phyloP scores from a whole-genome alignment of 163 green algal genomes.

The Trebouxia gelatinosa region DNA sequence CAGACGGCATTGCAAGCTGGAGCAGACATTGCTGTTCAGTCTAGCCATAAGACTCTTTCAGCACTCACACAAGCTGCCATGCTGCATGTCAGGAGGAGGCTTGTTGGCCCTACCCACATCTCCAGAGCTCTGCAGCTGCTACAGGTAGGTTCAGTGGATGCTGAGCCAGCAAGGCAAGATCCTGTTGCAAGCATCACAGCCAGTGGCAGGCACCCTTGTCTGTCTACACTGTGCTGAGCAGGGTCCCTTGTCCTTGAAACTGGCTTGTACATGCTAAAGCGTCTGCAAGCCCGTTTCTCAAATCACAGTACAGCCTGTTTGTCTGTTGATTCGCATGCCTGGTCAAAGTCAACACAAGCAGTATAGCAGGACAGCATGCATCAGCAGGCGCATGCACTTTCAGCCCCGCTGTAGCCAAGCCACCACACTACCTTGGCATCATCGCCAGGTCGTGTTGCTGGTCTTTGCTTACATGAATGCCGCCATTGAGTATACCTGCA shows the following conservation, averaged over 20 bases:
- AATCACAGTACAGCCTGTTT: too few relatives aligned
- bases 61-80: conserved; percentile 82
- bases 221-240: too few relatives aligned
- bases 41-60: conserved; percentile 90
- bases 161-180: neutral
- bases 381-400: too few relatives aligned
- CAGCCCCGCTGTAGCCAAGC: too few relatives aligned
- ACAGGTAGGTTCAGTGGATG: conserved; percentile 38
- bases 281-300: too few relatives aligned
- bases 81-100: conserved; percentile 57
- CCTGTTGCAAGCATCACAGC: neutral
- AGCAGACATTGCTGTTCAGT: conserved; percentile 84
- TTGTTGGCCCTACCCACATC: conserved; percentile 36
- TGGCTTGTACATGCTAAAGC: too few relatives aligned
- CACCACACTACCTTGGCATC: too few relatives aligned
- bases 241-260: too few relatives aligned
- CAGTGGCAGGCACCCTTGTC: too few relatives aligned
- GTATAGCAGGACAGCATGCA: too few relatives aligned
- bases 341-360: too few relatives aligned
- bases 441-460: neutral
- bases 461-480: neutral
- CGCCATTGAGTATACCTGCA: neutral
- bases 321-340: too few relatives aligned
- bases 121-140: conserved; percentile 49
- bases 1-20: conserved; percentile 51